Evolutionary conservation across 106 monocot genomes (phyloP).

Genomic region (Alisma plantagoaquatica): DNA sequence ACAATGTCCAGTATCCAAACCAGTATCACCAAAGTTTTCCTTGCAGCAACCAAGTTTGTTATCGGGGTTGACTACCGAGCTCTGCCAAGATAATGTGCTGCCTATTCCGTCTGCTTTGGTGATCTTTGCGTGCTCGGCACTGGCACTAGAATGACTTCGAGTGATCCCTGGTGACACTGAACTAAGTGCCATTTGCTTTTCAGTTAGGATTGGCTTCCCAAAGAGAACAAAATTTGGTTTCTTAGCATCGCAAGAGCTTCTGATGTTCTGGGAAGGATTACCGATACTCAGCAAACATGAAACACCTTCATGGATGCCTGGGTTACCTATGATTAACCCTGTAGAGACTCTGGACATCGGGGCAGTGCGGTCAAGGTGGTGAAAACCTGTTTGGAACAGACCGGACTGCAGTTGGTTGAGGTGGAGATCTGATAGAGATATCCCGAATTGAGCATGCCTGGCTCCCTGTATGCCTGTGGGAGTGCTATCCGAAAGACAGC

Average conservation of each 20-base stretch:
- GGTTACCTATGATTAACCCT: constrained; percentile 19
- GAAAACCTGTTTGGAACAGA: constrained; percentile 27
- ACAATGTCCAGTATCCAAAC: constrained; percentile 42
- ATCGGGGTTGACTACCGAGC: constrained; percentile 6
- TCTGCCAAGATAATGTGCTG: constrained; percentile 19
- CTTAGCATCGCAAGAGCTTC: constrained; percentile 20
- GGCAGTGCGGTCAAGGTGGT: constrained; percentile 1
- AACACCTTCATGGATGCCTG: constrained; percentile 22
- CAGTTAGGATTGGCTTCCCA: constrained; percentile 59
- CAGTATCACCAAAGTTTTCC: constrained; percentile 19
- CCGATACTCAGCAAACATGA: constrained; percentile 51
- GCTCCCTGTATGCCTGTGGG: constrained; percentile 84
- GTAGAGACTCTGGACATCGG: constrained; percentile 26
- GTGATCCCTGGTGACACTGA: no score
- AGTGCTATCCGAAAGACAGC: constrained; percentile 37
- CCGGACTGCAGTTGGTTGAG: constrained; percentile 39
- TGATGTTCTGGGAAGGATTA: constrained; percentile 18
- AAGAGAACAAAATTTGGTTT: constrained; percentile 46
- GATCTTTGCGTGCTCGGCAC: constrained; percentile 25
- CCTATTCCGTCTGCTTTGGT: constrained; percentile 24
- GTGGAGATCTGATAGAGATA: constrained; percentile 47
- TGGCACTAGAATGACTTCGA: constrained; percentile 14
- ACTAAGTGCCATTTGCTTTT: no score
- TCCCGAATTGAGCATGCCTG: constrained; percentile 69
- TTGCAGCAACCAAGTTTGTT: constrained; percentile 13